Conservation (phyloP, 306 rosid genomes). For the Dalbergia cochinchinensis region DNA sequence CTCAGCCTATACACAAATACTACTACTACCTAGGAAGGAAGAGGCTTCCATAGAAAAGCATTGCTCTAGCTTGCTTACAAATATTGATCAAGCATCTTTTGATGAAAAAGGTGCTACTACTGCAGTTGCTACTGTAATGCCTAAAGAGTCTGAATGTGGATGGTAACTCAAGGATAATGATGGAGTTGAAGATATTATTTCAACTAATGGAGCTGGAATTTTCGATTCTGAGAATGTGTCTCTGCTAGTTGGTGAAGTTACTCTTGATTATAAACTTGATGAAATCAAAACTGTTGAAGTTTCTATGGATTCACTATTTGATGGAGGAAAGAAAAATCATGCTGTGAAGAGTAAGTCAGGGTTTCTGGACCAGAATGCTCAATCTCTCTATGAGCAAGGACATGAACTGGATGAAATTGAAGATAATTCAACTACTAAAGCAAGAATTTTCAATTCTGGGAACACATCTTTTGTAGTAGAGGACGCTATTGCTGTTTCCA, state of each 20-base stretch:
- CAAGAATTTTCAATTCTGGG: slow-evolving; percentile 23
- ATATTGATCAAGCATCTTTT: slow-evolving; percentile 29
- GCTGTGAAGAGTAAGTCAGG: slow-evolving; percentile 33
- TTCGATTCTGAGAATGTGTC: slow-evolving; percentile 24
- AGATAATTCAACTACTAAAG: slow-evolving; percentile 8
- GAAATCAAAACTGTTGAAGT: slow-evolving; percentile 28
- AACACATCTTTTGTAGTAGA: slow-evolving; percentile 11
- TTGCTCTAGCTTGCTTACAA: slow-evolving; percentile 29
- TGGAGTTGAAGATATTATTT: slow-evolving; percentile 29
- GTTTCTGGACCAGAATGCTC: slow-evolving; percentile 23
- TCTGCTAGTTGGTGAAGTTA: slow-evolving; percentile 18
- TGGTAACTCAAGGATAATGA: slow-evolving; percentile 29
- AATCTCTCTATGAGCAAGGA: slow-evolving; percentile 7
- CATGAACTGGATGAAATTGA: slow-evolving; percentile 7
- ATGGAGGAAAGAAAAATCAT: slow-evolving; percentile 40
- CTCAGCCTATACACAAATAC: not conserved
- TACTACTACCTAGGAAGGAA: not conserved
- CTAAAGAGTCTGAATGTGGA: slow-evolving; percentile 34
- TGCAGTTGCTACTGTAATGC: not conserved
- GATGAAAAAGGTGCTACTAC: slow-evolving; percentile 25
- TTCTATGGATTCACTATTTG: slow-evolving; percentile 38
- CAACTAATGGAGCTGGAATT: not conserved
- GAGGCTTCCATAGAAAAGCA: slow-evolving; percentile 34
- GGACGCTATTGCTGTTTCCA: slow-evolving; percentile 35
- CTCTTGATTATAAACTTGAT: slow-evolving; percentile 45